These are phyloP conservation scores for Quercus variabilis DNA, from an alignment of 306 rosid species.

Conservation along the genomic window DNA sequence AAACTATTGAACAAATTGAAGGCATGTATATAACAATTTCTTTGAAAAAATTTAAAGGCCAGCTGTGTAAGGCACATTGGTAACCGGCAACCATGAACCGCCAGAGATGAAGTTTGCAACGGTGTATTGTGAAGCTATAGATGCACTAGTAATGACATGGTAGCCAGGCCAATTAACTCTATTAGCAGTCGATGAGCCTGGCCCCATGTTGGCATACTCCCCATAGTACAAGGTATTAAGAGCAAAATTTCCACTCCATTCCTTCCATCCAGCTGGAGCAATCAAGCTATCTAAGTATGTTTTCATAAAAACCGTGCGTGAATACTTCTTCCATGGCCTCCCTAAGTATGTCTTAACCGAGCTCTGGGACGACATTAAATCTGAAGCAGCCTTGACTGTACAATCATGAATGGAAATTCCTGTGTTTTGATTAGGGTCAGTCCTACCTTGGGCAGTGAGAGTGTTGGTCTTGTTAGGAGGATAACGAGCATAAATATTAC, in stretches of 20 bases:
- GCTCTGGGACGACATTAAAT: conserved; percentile 10
- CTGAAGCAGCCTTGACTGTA: conserved; percentile 43
- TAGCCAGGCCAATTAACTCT: too few relatives aligned
- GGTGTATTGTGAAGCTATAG: conserved; percentile 55
- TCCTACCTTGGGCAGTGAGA: conserved; percentile 62
- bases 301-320: conserved; percentile 64
- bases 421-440: conserved; percentile 73
- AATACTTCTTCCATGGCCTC: conserved; percentile 64
- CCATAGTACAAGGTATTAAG: too few relatives aligned
- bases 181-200: too few relatives aligned
- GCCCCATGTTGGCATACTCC: too few relatives aligned
- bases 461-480: conserved; percentile 65
- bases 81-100: conserved; percentile 49
- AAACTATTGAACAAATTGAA: background rate
- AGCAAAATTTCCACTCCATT: conserved; percentile 44
- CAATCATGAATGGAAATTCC: conserved; percentile 67
- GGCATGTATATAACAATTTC: background rate
- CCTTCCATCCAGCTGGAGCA: conserved; percentile 64
- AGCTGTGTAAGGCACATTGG: conserved; percentile 62
- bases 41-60: conserved; percentile 28
- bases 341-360: conserved; percentile 53
- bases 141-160: too few relatives aligned
- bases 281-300: conserved; percentile 53
- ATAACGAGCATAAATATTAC: conserved; percentile 53
- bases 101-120: conserved; percentile 69